These are phyloP conservation scores for Irpex sp. DNA, from an alignment of 1,284 basidiomycete species.

Conservation along the genomic window DNA sequence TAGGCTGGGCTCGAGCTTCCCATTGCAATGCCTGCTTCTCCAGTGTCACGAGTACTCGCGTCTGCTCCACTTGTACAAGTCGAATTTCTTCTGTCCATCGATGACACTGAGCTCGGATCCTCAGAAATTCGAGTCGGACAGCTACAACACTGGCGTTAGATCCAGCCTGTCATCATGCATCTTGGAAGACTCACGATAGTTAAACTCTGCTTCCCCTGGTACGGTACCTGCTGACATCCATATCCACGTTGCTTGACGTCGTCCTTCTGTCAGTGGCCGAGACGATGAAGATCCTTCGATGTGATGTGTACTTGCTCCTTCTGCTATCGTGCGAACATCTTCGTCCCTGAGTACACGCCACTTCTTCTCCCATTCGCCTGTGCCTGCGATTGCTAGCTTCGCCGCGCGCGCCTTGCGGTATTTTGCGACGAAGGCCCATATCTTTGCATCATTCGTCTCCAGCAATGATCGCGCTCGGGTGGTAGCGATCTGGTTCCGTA, in stretches of 20 bases:
- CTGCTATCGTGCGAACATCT: conserved; percentile 2
- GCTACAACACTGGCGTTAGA: neutral
- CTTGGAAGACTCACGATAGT: neutral
- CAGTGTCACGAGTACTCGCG: neutral
- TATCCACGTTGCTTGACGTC: conserved; percentile 1
- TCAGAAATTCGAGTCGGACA: neutral
- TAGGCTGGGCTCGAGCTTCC: neutral
- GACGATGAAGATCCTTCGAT: neutral
- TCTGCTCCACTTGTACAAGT: neutral
- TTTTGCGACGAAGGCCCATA: neutral
- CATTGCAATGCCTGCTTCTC: neutral
- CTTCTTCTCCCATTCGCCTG: conserved; percentile 16
- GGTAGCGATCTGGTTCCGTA: neutral
- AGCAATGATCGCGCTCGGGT: neutral
- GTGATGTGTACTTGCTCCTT: neutral
- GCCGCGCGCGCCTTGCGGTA: conserved; percentile 12
- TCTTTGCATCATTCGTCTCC: conserved; percentile 2
- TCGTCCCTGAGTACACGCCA: conserved; percentile 8
- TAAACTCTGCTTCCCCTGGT: neutral
- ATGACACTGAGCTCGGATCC: neutral
- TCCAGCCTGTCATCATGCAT: neutral
- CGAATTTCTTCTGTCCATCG: neutral
- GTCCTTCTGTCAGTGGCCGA: neutral
- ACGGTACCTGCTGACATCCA: neutral
- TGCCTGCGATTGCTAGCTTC: conserved; percentile 1